These are phyloP conservation scores for Monosporascus sp. DNA, from an alignment of 2,329 filamentous ascomycete species.

Conservation along the genomic window DNA sequence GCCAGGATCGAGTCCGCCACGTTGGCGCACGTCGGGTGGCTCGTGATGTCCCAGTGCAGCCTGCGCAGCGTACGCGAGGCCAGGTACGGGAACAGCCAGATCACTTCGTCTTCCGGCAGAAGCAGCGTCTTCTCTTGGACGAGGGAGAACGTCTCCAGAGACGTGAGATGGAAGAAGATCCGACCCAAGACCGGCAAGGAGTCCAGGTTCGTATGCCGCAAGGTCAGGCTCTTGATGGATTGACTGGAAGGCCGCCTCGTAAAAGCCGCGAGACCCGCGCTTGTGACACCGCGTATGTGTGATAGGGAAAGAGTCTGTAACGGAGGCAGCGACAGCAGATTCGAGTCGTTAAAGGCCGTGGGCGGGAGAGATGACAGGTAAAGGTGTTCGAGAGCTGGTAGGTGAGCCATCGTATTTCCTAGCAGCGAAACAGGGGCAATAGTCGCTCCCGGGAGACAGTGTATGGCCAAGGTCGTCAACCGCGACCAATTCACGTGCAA, in stretches of 20 bases:
- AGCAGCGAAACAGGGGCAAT: conserved; percentile 49
- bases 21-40: conserved; percentile 37
- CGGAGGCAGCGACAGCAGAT: conserved; percentile 49
- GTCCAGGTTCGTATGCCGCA: conserved; percentile 52
- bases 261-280: conserved; percentile 51
- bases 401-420: conserved; percentile 40
- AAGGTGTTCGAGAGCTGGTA: conserved; percentile 54
- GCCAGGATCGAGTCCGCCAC: conserved; percentile 59
- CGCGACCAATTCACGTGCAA: conserved; percentile 50
- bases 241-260: conserved; percentile 44
- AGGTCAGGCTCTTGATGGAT: conserved; percentile 43
- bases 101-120: conserved; percentile 49
- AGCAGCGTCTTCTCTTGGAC: conserved; percentile 50
- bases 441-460: conserved; percentile 52
- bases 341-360: conserved; percentile 52
- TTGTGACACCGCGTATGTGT: conserved; percentile 51
- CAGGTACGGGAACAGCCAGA: conserved; percentile 61
- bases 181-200: conserved; percentile 53
- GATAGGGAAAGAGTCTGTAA: conserved; percentile 51
- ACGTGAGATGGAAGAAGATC: conserved; percentile 50
- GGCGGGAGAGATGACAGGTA: conserved; percentile 52
- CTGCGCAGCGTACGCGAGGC: conserved; percentile 47
- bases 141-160: conserved; percentile 45
- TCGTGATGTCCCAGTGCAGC: conserved; percentile 62
- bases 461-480: conserved; percentile 52